These are phyloP conservation scores for Diddensiella santjacobensis DNA, from an alignment of 805 yeast genomes.

Conservation along the genomic window DNA sequence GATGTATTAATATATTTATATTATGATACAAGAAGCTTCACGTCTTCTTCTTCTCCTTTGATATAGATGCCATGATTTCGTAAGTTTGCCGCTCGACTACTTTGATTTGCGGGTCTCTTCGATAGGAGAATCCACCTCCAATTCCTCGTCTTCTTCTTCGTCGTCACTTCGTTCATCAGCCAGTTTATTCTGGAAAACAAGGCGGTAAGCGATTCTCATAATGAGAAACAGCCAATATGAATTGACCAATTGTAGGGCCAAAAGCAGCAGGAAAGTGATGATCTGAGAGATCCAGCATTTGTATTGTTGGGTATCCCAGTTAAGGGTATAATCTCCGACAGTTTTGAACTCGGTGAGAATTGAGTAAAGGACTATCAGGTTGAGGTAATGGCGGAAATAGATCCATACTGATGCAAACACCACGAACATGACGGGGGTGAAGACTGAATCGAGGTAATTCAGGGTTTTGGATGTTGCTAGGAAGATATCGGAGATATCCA, in stretches of 20 bases:
- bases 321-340: constrained; percentile 74
- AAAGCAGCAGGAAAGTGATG: constrained; percentile 73
- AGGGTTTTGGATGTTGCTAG: constrained; percentile 79
- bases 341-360: constrained; percentile 75
- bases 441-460: constrained; percentile 70
- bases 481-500: constrained; percentile 94
- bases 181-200: constrained; percentile 53
- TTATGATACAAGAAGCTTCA: too few relatives aligned
- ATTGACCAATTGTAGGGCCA: constrained; percentile 81
- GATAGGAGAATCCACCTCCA: constrained; percentile 25
- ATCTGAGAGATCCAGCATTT: constrained; percentile 95
- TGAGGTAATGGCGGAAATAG: constrained; percentile 83
- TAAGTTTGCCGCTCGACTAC: too few relatives aligned
- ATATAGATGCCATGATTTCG: too few relatives aligned
- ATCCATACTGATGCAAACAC: constrained; percentile 75
- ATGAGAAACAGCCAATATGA: constrained; percentile 84
- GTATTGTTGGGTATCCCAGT: constrained; percentile 89
- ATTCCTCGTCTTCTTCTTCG: constrained; percentile 55
- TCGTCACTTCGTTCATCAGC: constrained; percentile 86
- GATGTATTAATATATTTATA: too few relatives aligned
- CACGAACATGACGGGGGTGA: constrained; percentile 61
- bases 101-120: background rate
- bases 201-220: constrained; percentile 69
- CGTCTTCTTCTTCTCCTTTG: too few relatives aligned
- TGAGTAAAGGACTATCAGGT: constrained; percentile 60